Percentiles rank a stretch among this genome's conserved stretches.
These are phyloP conservation scores for Paecilomyces sp. DNA, from an alignment of 2,329 filamentous ascomycete genomes.

Conservation along the genomic window DNA sequence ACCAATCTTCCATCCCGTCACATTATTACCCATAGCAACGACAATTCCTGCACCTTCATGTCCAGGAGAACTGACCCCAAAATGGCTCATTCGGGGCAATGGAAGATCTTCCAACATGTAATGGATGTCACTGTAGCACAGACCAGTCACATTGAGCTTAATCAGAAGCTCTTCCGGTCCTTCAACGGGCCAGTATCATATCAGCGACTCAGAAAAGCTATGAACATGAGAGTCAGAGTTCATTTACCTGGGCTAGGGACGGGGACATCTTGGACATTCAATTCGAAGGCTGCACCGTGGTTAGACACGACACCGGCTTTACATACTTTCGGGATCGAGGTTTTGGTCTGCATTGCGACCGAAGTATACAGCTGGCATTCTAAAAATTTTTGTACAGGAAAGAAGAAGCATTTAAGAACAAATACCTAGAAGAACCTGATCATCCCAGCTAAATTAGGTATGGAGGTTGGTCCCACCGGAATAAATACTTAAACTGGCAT, in stretches of 20 bases:
- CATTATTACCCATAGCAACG: constrained; percentile 48
- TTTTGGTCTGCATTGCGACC: too few relatives aligned
- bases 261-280: constrained; percentile 42
- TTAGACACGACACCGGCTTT: constrained; percentile 47
- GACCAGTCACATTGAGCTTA: constrained; percentile 50
- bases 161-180: constrained; percentile 50
- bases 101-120: constrained; percentile 51
- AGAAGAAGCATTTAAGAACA: too few relatives aligned
- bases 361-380: too few relatives aligned
- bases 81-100: constrained; percentile 37
- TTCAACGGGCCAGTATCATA: constrained; percentile 10
- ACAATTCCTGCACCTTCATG: constrained; percentile 55
- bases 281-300: constrained; percentile 42
- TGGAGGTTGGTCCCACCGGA: too few relatives aligned
- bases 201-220: not conserved
- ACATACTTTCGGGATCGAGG: constrained; percentile 39
- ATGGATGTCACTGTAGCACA: constrained; percentile 53
- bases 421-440: too few relatives aligned
- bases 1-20: constrained; percentile 47
- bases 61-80: constrained; percentile 41
- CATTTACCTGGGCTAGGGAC: constrained; percentile 41
- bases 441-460: too few relatives aligned
- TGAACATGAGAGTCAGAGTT: not conserved
- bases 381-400: too few relatives aligned
- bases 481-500: too few relatives aligned